These are phyloP conservation scores for Millerozyma miso DNA, from an alignment of 805 yeast species.

Conservation along the genomic window DNA sequence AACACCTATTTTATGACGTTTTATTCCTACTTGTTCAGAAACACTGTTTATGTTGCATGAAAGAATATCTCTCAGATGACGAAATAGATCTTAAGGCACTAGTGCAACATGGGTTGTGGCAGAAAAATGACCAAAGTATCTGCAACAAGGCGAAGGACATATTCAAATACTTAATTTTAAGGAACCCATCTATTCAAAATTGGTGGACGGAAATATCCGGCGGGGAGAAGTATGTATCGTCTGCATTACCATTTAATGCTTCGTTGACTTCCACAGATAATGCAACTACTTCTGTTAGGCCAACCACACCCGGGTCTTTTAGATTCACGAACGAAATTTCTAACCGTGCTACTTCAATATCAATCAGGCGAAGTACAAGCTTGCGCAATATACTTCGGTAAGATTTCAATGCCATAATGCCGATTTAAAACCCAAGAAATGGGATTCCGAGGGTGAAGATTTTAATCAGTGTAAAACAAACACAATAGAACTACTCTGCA, in stretches of 20 bases:
- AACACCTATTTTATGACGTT: conserved; percentile 23
- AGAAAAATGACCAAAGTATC: conserved; percentile 18
- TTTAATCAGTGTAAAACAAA: no score
- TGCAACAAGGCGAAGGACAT: conserved; percentile 20
- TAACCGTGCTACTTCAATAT: background rate
- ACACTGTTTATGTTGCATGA: conserved; percentile 34
- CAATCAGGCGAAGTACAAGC: background rate
- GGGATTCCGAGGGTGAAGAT: no score
- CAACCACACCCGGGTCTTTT: conserved; percentile 14
- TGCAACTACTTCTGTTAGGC: conserved; percentile 1
- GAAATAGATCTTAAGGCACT: conserved; percentile 22
- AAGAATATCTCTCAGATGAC: conserved; percentile 21
- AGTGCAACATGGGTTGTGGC: conserved; percentile 33
- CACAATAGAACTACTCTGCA: no score
- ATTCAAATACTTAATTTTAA: conserved; percentile 12
- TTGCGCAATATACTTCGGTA: background rate
- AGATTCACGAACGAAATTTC: background rate
- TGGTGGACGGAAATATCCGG: conserved; percentile 13
- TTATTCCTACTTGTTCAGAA: conserved; percentile 16
- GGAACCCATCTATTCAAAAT: conserved; percentile 2
- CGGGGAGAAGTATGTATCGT: conserved; percentile 9
- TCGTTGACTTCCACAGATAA: background rate
- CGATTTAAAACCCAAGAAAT: no score
- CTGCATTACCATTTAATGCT: conserved; percentile 4
- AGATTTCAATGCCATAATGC: no score